Percentiles rank a stretch among this genome's conserved stretches.
Evolutionary conservation across 495 filamentous ascomycete genomes (phyloP).

Genomic region (Parathielavia hyrcaniae): DNA sequence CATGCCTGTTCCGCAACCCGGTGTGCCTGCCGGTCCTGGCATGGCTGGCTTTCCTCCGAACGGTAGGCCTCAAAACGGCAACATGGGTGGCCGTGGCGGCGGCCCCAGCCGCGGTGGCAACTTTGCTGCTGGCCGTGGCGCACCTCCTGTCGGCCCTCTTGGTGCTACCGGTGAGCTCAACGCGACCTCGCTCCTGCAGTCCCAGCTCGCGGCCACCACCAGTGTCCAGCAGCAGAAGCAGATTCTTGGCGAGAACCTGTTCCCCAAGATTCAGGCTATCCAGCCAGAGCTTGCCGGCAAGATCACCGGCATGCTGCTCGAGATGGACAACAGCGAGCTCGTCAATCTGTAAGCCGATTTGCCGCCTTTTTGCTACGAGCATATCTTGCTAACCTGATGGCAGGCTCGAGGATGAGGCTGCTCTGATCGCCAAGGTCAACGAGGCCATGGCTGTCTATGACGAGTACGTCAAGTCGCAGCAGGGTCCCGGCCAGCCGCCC

Average conservation of each 20-base stretch:
- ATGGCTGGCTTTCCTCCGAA: conserved; percentile 61
- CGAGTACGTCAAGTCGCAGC: conserved; percentile 88
- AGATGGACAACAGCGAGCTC: conserved; percentile 96
- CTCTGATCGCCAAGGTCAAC: conserved; percentile 88
- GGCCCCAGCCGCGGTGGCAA: conserved; percentile 34
- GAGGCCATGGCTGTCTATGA: conserved; percentile 96
- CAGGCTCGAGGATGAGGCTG: conserved; percentile 83
- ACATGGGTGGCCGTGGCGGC: conserved; percentile 39
- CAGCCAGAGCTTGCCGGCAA: conserved; percentile 95
- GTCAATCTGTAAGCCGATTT: conserved; percentile 77
- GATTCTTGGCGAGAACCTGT: conserved; percentile 91
- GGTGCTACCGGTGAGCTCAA: conserved; percentile 34
- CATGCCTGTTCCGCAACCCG: conserved; percentile 56
- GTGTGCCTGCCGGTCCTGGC: conserved; percentile 45
- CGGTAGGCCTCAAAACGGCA: conserved; percentile 38
- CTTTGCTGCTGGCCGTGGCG: conserved; percentile 50
- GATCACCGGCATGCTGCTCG: conserved; percentile 98
- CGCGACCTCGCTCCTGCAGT: conserved; percentile 41
- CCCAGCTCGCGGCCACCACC: conserved; percentile 45
- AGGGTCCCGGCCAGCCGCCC: conserved; percentile 8
- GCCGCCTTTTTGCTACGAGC: background rate
- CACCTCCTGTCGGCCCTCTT: conserved; percentile 20
- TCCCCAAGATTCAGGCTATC: conserved; percentile 91
- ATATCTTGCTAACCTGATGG: conserved; percentile 26
- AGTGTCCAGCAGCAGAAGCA: conserved; percentile 85